Evolutionary conservation across 257 asterid genomes (phyloP), one percentile per base, ranked within the genome.

Genomic region (Plantago major): DNA sequence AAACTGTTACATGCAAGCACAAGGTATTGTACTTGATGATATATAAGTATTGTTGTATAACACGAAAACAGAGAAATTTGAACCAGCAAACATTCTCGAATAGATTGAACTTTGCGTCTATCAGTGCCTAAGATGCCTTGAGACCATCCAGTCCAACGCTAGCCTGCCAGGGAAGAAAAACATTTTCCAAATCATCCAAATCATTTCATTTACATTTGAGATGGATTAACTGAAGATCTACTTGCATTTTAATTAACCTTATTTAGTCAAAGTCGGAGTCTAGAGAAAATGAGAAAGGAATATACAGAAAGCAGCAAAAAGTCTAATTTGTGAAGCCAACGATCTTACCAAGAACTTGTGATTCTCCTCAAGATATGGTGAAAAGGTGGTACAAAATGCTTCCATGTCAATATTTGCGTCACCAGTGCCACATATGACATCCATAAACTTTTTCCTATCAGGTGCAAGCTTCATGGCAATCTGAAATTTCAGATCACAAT

Each of bases 381-480:
- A 71, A 76, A 89, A 87, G 50, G 79, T 70, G 17, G 87, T 47
- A 82, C 97, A 93, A 26, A 89, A 93, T 49, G 79, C 83, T 54
- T 76, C 92, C 16, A 89, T 93, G 55, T 93, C 99, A 60, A 75
- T 62, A 63, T 78, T 71, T 13, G 76, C 59, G 69, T 89, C 95
- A 65, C 96, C 97, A 19, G 66, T 68, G 63, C 95, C 95, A 51
- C 81, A 81, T 26, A 93, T 67, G 47, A 85, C 95, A 7, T 83
- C 95, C 73, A 93, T 73, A 74, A 93, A 89, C 79, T 93, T 87
- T 71, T 85, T 84, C 90, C 96, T 87, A 63, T 89, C 95, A n/a
- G 99, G 99, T 58, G 99, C 97, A 60, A 93, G 95, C 87, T 93
- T 93, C 99, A 93, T 87, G 17, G 96, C 96, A 54, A 93, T 43